phyloP scores from a whole-genome alignment of 2,329 filamentous ascomycete species.

The Ophiostoma himal-ulmi region DNA sequence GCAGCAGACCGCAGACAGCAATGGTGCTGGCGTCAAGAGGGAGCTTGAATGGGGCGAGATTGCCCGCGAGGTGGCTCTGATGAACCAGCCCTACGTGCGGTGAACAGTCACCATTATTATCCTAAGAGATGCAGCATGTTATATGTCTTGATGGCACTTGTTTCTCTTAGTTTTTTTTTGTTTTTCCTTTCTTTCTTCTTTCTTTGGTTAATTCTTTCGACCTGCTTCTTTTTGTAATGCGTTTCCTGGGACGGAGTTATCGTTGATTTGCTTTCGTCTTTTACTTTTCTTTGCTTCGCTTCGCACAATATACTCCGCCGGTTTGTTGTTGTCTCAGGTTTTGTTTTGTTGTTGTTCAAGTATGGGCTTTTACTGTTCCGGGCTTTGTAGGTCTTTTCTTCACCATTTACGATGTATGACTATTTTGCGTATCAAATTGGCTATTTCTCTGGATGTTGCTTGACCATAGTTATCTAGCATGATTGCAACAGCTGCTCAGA shows the following conservation, averaged over 20 bases:
- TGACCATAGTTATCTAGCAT: background rate
- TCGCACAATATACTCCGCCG: background rate
- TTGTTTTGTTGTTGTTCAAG: background rate
- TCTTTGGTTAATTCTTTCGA: background rate
- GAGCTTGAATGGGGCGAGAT: slow-evolving; percentile 91
- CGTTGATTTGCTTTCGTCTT: background rate
- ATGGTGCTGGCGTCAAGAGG: slow-evolving; percentile 46
- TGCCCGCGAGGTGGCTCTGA: slow-evolving; percentile 80
- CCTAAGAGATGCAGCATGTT: background rate
- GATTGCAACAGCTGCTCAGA: background rate
- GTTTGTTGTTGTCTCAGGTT: background rate
- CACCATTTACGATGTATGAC: slow-evolving; percentile 11
- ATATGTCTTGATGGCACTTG: background rate
- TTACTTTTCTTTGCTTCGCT: background rate
- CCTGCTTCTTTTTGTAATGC: background rate
- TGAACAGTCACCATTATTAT: slow-evolving; percentile 33
- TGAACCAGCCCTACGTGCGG: slow-evolving; percentile 90
- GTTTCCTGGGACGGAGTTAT: slow-evolving; percentile 2
- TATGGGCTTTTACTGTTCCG: background rate
- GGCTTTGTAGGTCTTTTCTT: background rate
- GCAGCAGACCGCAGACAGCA: background rate
- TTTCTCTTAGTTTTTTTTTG: background rate
- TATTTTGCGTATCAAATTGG: background rate
- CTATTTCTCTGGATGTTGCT: background rate
- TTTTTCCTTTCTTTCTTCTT: background rate